Conservation (phyloP, 108 stramenopile genomes). For the Nitzschia putrida region DNA sequence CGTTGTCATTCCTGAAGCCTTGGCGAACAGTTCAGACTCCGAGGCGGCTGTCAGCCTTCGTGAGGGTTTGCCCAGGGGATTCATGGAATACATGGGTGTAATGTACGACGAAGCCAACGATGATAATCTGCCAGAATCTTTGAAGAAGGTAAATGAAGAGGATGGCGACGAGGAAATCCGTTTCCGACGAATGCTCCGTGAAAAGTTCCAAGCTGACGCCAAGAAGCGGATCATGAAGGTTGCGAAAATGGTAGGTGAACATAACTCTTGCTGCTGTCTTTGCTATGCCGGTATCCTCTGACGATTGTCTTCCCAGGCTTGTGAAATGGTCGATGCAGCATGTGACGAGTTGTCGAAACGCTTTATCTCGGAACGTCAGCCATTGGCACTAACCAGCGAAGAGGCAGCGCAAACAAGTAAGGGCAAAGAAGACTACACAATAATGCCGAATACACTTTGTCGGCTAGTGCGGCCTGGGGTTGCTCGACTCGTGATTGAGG, state of each 20-base stretch:
- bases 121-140: conserved; percentile 61
- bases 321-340: conserved; percentile 85
- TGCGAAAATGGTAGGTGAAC: conserved; percentile 48
- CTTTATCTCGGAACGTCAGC: conserved; percentile 91
- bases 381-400: conserved; percentile 72
- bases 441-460: conserved; percentile 74
- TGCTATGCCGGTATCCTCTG: not conserved
- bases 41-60: conserved; percentile 66
- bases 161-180: conserved; percentile 31
- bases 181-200: conserved; percentile 33
- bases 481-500: conserved; percentile 90
- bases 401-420: conserved; percentile 58
- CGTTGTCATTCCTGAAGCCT: conserved; percentile 84
- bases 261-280: not conserved
- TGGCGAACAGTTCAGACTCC: conserved; percentile 65
- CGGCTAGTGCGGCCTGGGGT: conserved; percentile 85
- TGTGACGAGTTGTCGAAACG: conserved; percentile 92
- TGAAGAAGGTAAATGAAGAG: conserved; percentile 54
- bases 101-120: conserved; percentile 66
- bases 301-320: conserved; percentile 36
- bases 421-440: conserved; percentile 31
- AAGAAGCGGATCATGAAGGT: conserved; percentile 82
- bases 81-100: conserved; percentile 91
- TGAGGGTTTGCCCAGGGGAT: conserved; percentile 85
- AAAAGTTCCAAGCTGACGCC: conserved; percentile 68